Conservation (phyloP, 1,284 basidiomycete species). For the Apiotrichum veenhuisii region DNA sequence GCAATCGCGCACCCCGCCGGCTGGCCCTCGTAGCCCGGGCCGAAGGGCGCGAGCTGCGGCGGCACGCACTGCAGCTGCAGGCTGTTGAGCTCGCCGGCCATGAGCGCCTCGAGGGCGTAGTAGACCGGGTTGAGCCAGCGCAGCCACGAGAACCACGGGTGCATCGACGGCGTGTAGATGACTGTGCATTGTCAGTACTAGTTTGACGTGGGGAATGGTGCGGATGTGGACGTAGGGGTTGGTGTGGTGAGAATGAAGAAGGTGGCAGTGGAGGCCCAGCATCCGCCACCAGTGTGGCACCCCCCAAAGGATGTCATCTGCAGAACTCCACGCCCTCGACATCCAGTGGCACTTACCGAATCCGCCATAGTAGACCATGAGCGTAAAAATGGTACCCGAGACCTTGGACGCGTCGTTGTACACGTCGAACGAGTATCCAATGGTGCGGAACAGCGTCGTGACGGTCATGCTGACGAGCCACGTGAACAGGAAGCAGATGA, state of each 20-base stretch:
- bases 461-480: conserved; percentile 29
- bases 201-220: too few relatives aligned
- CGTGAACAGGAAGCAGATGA: conserved; percentile 38
- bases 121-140: conserved; percentile 35
- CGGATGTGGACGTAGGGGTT: too few relatives aligned
- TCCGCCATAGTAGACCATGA: conserved; percentile 36
- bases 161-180: conserved; percentile 35
- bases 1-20: conserved; percentile 44
- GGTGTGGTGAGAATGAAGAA: too few relatives aligned
- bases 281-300: too few relatives aligned
- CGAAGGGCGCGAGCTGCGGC: conserved; percentile 48
- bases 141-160: conserved; percentile 31
- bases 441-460: conserved; percentile 40
- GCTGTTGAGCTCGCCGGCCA: conserved; percentile 51
- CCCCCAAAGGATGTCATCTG: not conserved
- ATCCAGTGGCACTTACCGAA: conserved; percentile 25
- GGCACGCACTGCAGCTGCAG: conserved; percentile 42
- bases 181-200: not conserved
- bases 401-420: conserved; percentile 46
- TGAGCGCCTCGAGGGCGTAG: conserved; percentile 36
- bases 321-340: too few relatives aligned
- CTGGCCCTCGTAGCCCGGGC: conserved; percentile 34
- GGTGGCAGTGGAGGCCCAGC: too few relatives aligned
- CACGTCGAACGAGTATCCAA: conserved; percentile 39
- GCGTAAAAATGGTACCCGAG: conserved; percentile 35